Conservation (phyloP, 345 rosid species). For the Mercurialis annua region DNA sequence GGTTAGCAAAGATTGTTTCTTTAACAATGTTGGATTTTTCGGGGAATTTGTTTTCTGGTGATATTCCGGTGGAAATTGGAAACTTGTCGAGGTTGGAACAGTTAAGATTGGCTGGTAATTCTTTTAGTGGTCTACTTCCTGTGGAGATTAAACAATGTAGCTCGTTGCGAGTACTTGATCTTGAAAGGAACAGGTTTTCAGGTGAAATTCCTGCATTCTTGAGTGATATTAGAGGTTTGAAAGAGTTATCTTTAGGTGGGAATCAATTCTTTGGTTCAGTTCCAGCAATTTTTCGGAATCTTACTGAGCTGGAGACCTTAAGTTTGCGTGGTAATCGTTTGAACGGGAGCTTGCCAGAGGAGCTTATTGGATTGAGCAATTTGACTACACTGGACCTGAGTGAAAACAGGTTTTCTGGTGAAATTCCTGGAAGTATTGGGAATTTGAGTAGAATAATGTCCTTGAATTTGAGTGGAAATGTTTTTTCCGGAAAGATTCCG, state of each 20-base stretch:
- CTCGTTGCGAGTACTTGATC: slow-evolving; percentile 55
- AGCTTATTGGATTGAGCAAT: slow-evolving; percentile 49
- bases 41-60: slow-evolving; percentile 60
- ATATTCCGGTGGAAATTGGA: slow-evolving; percentile 60
- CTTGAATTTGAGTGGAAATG: slow-evolving; percentile 26
- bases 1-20: slow-evolving; percentile 49
- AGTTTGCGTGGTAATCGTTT: slow-evolving; percentile 52
- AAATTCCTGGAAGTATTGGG: slow-evolving; percentile 26
- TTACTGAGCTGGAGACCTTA: slow-evolving; percentile 49
- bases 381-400: slow-evolving; percentile 72
- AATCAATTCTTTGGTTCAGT: slow-evolving; percentile 66
- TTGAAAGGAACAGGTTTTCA: slow-evolving; percentile 60
- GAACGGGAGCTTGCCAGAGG: slow-evolving; percentile 62
- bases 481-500: slow-evolving; percentile 26
- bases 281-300: slow-evolving; percentile 48
- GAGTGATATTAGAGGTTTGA: slow-evolving; percentile 53
- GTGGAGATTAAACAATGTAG: slow-evolving; percentile 59
- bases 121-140: slow-evolving; percentile 57
- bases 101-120: slow-evolving; percentile 66
- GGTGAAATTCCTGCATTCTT: slow-evolving; percentile 66
- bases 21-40: slow-evolving; percentile 63
- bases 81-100: slow-evolving; percentile 49
- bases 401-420: slow-evolving; percentile 21
- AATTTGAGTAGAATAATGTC: slow-evolving; percentile 18
- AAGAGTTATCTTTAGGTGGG: slow-evolving; percentile 52